phyloP scores from a whole-genome alignment of 805 yeast genomes.

The Wilhelminamyces savonicus region DNA sequence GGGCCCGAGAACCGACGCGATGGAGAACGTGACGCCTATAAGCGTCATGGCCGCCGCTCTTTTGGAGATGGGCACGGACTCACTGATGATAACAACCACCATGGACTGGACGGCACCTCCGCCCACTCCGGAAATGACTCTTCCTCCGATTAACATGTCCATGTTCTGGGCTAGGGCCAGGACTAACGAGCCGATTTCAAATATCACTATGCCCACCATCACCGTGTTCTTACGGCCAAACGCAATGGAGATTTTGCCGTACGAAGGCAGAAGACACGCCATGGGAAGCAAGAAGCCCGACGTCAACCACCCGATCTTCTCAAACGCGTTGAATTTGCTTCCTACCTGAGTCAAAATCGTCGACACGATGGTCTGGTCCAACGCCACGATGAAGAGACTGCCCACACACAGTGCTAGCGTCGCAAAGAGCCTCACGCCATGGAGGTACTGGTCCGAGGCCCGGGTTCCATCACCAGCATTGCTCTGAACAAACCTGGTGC shows the following conservation, averaged over 20 bases:
- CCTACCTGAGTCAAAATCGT: slow-evolving; percentile 48
- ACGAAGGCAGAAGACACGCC: slow-evolving; percentile 48
- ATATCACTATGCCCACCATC: slow-evolving; percentile 43
- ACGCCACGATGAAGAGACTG: slow-evolving; percentile 35
- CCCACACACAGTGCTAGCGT: slow-evolving; percentile 23
- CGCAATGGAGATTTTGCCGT: slow-evolving; percentile 52
- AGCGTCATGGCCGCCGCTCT: slow-evolving; percentile 34
- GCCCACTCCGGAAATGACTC: slow-evolving; percentile 67
- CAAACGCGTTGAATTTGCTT: slow-evolving; percentile 41
- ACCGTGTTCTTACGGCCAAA: slow-evolving; percentile 52
- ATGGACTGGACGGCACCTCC: slow-evolving; percentile 62
- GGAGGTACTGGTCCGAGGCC: slow-evolving; percentile 28
- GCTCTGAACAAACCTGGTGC: slow-evolving; percentile 18
- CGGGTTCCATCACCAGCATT: slow-evolving; percentile 39
- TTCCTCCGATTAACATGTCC: slow-evolving; percentile 61
- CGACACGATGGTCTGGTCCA: slow-evolving; percentile 56
- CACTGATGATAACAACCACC: slow-evolving; percentile 52
- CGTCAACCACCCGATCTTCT: slow-evolving; percentile 53
- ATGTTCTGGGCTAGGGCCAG: slow-evolving; percentile 50
- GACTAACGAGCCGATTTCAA: slow-evolving; percentile 58
- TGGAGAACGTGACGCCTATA: slow-evolving; percentile 38
- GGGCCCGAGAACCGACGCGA: slow-evolving; percentile 56
- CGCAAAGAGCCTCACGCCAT: slow-evolving; percentile 19
- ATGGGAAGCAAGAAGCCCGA: slow-evolving; percentile 50
- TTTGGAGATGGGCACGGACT: slow-evolving; percentile 23